Percentiles rank a stretch among this genome's conserved stretches.
Evolutionary conservation across 179 eudicot genomes (phyloP).

Genomic region (Beta corolliflora): DNA sequence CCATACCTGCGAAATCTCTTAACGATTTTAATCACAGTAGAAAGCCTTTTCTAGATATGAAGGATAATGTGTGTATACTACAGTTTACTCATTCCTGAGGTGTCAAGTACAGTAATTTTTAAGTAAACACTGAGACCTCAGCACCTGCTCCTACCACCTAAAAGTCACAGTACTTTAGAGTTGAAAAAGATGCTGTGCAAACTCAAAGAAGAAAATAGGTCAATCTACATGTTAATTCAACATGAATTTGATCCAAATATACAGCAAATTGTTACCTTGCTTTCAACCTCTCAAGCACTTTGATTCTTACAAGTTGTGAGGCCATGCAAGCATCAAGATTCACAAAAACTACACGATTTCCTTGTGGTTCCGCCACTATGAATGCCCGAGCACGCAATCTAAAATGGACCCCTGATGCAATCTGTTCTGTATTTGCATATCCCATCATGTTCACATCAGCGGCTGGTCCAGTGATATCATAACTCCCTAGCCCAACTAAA

Average conservation of each 20-base stretch:
- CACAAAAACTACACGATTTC: slow-evolving; percentile 72
- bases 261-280: slow-evolving; percentile 57
- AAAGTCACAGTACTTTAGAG: not conserved
- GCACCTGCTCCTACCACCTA: not conserved
- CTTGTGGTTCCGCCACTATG: slow-evolving; percentile 83
- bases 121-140: not conserved
- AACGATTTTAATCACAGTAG: slow-evolving; percentile 4
- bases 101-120: not conserved
- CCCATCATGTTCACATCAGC: slow-evolving; percentile 99
- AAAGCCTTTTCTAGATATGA: not conserved
- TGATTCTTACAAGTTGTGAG: slow-evolving; percentile 83
- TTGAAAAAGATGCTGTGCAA: not conserved
- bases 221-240: not conserved
- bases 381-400: slow-evolving; percentile 95
- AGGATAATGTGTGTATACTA: not conserved
- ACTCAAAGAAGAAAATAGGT: not conserved
- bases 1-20: slow-evolving; percentile 64
- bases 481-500: slow-evolving; percentile 95
- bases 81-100: not conserved
- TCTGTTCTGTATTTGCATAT: slow-evolving; percentile 79
- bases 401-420: slow-evolving; percentile 86
- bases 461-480: slow-evolving; percentile 98
- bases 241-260: not conserved
- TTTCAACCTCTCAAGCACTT: slow-evolving; percentile 93
- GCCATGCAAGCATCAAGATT: slow-evolving; percentile 99